These are phyloP conservation scores for Ophiosphaerella narmari DNA, from an alignment of 2,329 filamentous ascomycete species.

Conservation along the genomic window DNA sequence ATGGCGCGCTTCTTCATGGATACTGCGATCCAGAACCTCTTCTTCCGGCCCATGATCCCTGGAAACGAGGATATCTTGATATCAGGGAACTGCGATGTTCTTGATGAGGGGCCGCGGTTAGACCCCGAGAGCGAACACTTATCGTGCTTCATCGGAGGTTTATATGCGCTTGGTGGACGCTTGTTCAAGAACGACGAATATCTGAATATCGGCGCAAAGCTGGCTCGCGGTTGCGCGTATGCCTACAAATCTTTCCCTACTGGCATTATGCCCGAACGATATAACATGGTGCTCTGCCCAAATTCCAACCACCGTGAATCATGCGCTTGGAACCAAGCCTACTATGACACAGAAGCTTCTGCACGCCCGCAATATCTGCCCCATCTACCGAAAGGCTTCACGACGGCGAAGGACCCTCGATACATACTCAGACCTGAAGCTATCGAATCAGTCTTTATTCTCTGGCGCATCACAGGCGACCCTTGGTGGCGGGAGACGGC, in stretches of 20 bases:
- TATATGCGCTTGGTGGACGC: constrained; percentile 62
- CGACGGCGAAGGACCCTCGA: constrained; percentile 46
- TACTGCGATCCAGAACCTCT: constrained; percentile 49
- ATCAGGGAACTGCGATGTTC: constrained; percentile 50
- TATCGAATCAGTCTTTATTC: constrained; percentile 62
- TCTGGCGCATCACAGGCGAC: constrained; percentile 63
- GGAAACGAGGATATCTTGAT: constrained; percentile 53
- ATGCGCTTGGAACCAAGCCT: constrained; percentile 59
- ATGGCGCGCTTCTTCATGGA: constrained; percentile 59
- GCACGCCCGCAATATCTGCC: constrained; percentile 28
- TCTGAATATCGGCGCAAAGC: constrained; percentile 58
- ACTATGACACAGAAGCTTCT: constrained; percentile 48
- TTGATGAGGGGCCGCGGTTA: constrained; percentile 22
- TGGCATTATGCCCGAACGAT: constrained; percentile 65
- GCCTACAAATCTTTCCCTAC: constrained; percentile 60
- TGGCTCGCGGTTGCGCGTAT: constrained; percentile 65
- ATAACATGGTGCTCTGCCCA: constrained; percentile 57
- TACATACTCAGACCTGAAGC: constrained; percentile 59
- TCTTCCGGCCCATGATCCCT: constrained; percentile 56
- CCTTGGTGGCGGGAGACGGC: constrained; percentile 47
- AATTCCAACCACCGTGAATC: constrained; percentile 19
- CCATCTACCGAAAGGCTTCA: constrained; percentile 48
- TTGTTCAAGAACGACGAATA: constrained; percentile 58
- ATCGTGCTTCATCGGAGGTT: constrained; percentile 63
- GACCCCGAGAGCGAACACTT: constrained; percentile 61